phyloP scores from a whole-genome alignment of 345 rosid genomes.

The Acer negundo region DNA sequence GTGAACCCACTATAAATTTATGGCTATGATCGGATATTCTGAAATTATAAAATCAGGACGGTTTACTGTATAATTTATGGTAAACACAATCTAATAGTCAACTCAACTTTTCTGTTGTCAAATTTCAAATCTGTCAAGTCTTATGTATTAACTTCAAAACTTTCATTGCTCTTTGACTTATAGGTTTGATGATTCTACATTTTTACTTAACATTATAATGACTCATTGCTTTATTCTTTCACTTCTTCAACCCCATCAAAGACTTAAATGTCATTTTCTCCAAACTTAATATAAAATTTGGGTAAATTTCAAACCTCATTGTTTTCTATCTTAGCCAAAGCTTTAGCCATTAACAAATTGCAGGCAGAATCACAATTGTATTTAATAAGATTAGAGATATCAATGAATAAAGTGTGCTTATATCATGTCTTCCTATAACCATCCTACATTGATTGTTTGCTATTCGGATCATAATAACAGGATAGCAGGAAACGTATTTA shows the following conservation, averaged over 20 bases:
- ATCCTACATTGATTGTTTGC: background rate
- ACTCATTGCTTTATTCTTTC: background rate
- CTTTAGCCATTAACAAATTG: background rate
- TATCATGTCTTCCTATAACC: background rate
- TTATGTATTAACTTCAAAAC: background rate
- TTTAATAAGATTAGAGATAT: background rate
- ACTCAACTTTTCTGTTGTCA: background rate
- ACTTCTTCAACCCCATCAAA: background rate
- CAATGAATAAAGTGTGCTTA: background rate
- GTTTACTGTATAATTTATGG: too few relatives aligned
- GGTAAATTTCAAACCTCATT: background rate
- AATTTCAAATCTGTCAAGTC: background rate
- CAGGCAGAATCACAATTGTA: background rate
- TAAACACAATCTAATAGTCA: background rate
- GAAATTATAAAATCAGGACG: too few relatives aligned
- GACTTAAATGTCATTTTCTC: background rate
- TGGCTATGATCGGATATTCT: too few relatives aligned
- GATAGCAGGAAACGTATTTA: background rate
- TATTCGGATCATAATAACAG: background rate
- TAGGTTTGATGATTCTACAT: background rate
- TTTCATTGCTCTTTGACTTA: background rate
- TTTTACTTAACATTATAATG: background rate
- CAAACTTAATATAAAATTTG: background rate
- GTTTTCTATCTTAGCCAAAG: background rate
- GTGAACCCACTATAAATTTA: too few relatives aligned